Evolutionary conservation across 2,329 filamentous ascomycete genomes (phyloP), one percentile per base, ranked within the genome.

Genomic region (Claviceps purpurea): DNA sequence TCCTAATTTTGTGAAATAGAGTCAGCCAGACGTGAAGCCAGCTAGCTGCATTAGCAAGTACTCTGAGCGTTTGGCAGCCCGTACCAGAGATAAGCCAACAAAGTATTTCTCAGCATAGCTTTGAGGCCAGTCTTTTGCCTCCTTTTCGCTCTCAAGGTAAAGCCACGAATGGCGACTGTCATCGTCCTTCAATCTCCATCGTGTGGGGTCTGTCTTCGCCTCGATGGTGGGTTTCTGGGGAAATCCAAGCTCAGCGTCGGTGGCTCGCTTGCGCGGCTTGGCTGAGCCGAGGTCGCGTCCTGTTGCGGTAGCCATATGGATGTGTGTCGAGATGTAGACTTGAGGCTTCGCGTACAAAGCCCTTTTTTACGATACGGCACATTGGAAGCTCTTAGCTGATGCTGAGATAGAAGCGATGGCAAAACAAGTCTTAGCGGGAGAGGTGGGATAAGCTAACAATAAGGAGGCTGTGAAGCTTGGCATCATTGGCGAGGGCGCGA

Each of bases 91-190:
- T 47, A 96, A 69, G 18, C 88, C 88, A 18, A 98, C 66, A 62
- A 83, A 87, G 66, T 89, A 95, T 67, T 89, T 95, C 65, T 98
- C 94, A n/a, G 89, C 88, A 52, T 74, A 76, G 24, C 80, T 85
- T 69, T 96, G 90, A 5, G 91, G 89, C 90, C 91, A 96, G 53
- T 79, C 71, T 59, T 85, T 73, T 7, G 76, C 69, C 52, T 87
- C 82, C 54, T 87, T 76, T 24, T 82, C 77, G 51, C 93, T 84
- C 10, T 80, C 79, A 3, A 98, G 73, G 64, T 97, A 98, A 62
- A 93, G 87, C 93, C 93, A 98, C 49, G 88, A 95, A 61, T 96
- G 89, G 52, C 87, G 78, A 48, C 93, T 91, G 50, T 80, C 77
- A 54, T 95, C 87, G 62, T 94, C 85, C 55, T 81, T 78, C 64